phyloP scores from a whole-genome alignment of 106 monocot species.

The Acorus calamus region DNA sequence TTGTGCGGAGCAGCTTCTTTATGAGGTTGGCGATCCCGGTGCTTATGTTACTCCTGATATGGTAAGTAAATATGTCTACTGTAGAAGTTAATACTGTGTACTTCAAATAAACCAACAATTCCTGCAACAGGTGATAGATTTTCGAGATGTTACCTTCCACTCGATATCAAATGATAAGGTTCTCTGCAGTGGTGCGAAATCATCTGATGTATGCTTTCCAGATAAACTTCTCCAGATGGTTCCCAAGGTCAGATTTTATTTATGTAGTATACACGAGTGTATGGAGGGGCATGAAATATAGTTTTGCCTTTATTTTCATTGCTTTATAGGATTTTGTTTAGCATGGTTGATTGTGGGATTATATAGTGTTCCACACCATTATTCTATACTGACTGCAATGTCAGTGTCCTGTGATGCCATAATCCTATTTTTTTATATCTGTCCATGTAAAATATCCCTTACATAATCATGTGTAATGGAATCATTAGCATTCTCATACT shows the following conservation, averaged over 20 bases:
- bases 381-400: too few species aligned
- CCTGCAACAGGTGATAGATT: conserved; percentile 54
- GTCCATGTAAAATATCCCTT: too few species aligned
- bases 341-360: too few species aligned
- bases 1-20: conserved; percentile 92
- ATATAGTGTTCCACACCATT: too few species aligned
- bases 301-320: too few species aligned
- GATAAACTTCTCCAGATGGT: conserved; percentile 64
- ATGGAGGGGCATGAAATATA: too few species aligned
- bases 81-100: neutral
- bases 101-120: conserved; percentile 8
- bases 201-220: conserved; percentile 39
- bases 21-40: conserved; percentile 89
- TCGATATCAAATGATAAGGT: conserved; percentile 59
- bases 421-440: too few species aligned
- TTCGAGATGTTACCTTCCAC: conserved; percentile 57
- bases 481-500: too few species aligned
- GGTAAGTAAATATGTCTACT: conserved; percentile 30
- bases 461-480: too few species aligned
- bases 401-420: too few species aligned
- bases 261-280: too few species aligned
- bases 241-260: conserved; percentile 40
- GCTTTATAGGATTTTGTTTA: too few species aligned
- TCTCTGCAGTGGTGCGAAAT: conserved; percentile 53
- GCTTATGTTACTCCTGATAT: conserved; percentile 87